These are phyloP conservation scores for Tulasnella sp. DNA, from an alignment of 768 basidiomycete genomes.

Conservation along the genomic window DNA sequence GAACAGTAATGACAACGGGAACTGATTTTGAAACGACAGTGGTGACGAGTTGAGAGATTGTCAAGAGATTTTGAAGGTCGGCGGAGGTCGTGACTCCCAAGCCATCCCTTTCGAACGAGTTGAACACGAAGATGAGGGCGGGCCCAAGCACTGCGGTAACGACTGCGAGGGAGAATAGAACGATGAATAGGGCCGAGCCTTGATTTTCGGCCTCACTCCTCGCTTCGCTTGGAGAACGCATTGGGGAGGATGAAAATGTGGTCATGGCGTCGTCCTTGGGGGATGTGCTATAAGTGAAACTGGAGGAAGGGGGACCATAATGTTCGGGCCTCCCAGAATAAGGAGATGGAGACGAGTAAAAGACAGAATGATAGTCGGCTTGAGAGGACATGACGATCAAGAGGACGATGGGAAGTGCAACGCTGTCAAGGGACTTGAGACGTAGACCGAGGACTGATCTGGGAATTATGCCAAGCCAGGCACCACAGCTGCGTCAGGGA, in stretches of 20 bases:
- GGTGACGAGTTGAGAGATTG: slow-evolving; percentile 8
- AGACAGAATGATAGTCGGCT: not conserved
- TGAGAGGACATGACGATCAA: not conserved
- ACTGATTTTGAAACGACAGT: slow-evolving; percentile 17
- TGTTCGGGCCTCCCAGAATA: not conserved
- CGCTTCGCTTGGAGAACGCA: not conserved
- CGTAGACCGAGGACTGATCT: not conserved
- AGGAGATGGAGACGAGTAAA: not conserved
- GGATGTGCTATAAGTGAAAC: not conserved
- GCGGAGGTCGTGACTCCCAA: not conserved
- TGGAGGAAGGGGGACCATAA: not conserved
- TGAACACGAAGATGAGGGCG: not conserved
- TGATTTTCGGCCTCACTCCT: not conserved
- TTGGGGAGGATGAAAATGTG: not conserved
- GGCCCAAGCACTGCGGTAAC: not conserved
- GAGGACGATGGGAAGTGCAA: not conserved
- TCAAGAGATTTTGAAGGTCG: slow-evolving; percentile 9
- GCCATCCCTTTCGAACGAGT: not conserved
- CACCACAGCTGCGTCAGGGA: not conserved
- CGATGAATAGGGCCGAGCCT: not conserved
- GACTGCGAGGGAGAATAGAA: not conserved
- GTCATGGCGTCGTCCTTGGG: not conserved
- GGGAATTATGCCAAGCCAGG: not conserved
- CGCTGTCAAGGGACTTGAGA: not conserved
- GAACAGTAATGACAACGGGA: not conserved